These are phyloP conservation scores for Malus sieversii DNA, from an alignment of 306 rosid genomes.

Conservation along the genomic window DNA sequence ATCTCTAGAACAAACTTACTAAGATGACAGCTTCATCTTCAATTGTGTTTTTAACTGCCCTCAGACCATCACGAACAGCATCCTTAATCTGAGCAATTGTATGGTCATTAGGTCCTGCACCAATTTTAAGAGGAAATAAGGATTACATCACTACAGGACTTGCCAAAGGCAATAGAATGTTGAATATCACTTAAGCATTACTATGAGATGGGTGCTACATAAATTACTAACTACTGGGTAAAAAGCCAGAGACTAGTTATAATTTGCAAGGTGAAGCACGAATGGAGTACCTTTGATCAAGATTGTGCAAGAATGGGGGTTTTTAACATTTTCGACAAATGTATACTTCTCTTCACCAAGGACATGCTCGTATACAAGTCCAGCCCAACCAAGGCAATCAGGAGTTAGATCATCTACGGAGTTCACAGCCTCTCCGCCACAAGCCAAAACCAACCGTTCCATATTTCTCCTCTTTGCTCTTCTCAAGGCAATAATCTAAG, in stretches of 20 bases:
- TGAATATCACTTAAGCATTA: neutral
- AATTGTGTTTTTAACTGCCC: slow-evolving; percentile 92
- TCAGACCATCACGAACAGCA: slow-evolving; percentile 94
- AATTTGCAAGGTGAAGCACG: neutral
- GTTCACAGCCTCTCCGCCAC: slow-evolving; percentile 97
- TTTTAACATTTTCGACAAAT: slow-evolving; percentile 84
- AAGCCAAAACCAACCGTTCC: slow-evolving; percentile 95
- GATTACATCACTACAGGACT: slow-evolving; percentile 13
- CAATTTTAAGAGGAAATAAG: slow-evolving; percentile 10
- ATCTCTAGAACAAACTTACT: slow-evolving; percentile 26
- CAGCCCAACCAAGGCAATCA: slow-evolving; percentile 98
- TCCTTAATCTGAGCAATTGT: slow-evolving; percentile 98
- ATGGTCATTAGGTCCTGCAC: slow-evolving; percentile 94
- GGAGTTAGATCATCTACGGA: slow-evolving; percentile 87
- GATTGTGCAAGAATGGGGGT: slow-evolving; percentile 91
- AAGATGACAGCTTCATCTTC: slow-evolving; percentile 89
- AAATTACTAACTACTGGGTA: neutral
- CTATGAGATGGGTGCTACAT: neutral
- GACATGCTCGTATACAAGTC: slow-evolving; percentile 87
- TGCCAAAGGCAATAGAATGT: slow-evolving; percentile 4
- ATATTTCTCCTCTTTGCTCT: slow-evolving; percentile 99
- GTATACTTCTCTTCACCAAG: slow-evolving; percentile 98
- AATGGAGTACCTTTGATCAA: slow-evolving; percentile 71
- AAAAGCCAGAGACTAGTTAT: neutral
- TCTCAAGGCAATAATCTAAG: slow-evolving; percentile 82